phyloP scores from a whole-genome alignment of 345 rosid genomes.

The Eucalyptus regnans region DNA sequence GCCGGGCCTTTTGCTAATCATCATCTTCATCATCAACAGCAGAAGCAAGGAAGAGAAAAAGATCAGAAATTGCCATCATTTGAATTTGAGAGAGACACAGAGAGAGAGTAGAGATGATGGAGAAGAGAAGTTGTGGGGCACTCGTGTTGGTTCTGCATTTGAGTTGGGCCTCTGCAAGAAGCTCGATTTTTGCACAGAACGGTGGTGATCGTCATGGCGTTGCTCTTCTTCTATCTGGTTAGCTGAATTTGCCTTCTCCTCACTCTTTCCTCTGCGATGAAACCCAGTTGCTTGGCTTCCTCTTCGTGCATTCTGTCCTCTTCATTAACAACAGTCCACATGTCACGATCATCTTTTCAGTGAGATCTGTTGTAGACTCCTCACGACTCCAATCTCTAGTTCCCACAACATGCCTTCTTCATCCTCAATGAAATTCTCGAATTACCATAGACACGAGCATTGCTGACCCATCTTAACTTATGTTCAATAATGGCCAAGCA shows the following conservation, averaged over 20 bases:
- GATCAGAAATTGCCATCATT: conserved; percentile 1
- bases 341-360: not conserved
- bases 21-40: not conserved
- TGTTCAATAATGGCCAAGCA: not conserved
- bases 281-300: not conserved
- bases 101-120: not conserved
- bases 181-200: conserved; percentile 35
- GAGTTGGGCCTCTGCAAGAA: conserved; percentile 28
- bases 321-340: not conserved
- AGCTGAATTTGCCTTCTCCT: not conserved
- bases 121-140: conserved; percentile 20
- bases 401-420: not conserved
- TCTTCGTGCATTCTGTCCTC: not conserved
- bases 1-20: not conserved
- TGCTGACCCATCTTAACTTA: not conserved
- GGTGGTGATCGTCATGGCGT: conserved; percentile 1
- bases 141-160: conserved; percentile 25
- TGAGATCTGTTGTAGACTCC: not conserved
- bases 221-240: conserved; percentile 28
- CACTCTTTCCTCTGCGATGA: not conserved
- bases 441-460: not conserved
- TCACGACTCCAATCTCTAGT: not conserved
- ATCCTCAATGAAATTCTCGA: not conserved
- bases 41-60: not conserved
- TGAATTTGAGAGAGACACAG: not conserved